phyloP scores from a whole-genome alignment of 257 asterid genomes.

The Fraxinus anomala region DNA sequence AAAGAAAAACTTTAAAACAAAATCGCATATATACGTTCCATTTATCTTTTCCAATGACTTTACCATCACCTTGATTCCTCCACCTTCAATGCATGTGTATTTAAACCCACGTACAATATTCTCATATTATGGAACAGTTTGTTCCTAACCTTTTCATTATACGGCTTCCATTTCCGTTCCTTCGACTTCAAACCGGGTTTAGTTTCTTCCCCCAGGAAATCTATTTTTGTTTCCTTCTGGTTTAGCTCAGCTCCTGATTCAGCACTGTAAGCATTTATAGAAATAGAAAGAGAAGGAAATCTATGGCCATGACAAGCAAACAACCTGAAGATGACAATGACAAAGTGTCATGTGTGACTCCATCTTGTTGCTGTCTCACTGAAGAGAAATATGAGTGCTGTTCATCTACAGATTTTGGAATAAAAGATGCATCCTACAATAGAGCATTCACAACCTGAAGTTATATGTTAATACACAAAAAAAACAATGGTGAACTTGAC shows the following conservation, averaged over 20 bases:
- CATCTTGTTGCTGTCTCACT: slow-evolving; percentile 32
- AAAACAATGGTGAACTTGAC: slow-evolving; percentile 2
- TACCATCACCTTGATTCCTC: slow-evolving; percentile 8
- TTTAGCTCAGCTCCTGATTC: slow-evolving; percentile 51
- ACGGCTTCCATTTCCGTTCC: slow-evolving; percentile 53
- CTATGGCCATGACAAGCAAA: slow-evolving; percentile 22
- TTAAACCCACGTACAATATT: not conserved
- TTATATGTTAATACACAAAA: slow-evolving; percentile 19
- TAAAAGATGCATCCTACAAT: slow-evolving; percentile 31
- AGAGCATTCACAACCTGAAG: slow-evolving; percentile 8
- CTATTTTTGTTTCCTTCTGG: slow-evolving; percentile 39
- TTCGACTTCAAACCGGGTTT: slow-evolving; percentile 43
- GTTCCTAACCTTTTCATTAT: slow-evolving; percentile 57
- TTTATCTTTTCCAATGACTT: not conserved
- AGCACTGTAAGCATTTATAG: slow-evolving; percentile 23
- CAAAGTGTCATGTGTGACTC: slow-evolving; percentile 32
- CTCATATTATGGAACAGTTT: slow-evolving; percentile 9
- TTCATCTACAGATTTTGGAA: slow-evolving; percentile 25
- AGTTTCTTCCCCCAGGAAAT: slow-evolving; percentile 27
- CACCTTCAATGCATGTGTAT: not conserved
- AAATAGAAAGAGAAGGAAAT: slow-evolving; percentile 26
- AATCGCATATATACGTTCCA: not conserved
- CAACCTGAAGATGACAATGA: slow-evolving; percentile 46
- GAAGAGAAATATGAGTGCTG: slow-evolving; percentile 28
- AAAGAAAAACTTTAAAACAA: not conserved